Percentiles rank a stretch among this genome's conserved stretches.
These are phyloP conservation scores for Paecilomyces variotii DNA, from an alignment of 2,329 filamentous ascomycete species.

Conservation along the genomic window DNA sequence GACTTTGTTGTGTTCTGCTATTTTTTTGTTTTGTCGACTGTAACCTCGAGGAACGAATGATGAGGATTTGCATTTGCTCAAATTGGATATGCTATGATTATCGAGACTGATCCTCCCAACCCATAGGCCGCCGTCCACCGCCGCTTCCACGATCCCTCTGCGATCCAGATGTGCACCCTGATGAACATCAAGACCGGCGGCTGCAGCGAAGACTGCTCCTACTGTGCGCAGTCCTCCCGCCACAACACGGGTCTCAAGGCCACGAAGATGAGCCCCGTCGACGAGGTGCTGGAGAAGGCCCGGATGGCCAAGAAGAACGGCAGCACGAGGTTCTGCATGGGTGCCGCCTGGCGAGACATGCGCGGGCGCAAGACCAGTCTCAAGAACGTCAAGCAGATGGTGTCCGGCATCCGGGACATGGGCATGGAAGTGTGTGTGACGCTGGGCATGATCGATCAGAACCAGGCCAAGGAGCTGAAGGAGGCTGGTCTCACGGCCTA, in stretches of 20 bases:
- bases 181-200: slow-evolving; percentile 97
- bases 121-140: slow-evolving; percentile 68
- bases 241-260: slow-evolving; percentile 68
- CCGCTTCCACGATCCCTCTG: slow-evolving; percentile 73
- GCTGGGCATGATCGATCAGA: slow-evolving; percentile 78
- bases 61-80: not conserved
- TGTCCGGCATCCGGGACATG: slow-evolving; percentile 68
- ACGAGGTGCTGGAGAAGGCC: slow-evolving; percentile 71
- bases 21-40: slow-evolving; percentile 3
- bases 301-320: slow-evolving; percentile 72
- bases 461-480: slow-evolving; percentile 74
- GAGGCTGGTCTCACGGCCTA: slow-evolving; percentile 81
- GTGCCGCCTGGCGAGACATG: slow-evolving; percentile 91
- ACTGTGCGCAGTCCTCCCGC: slow-evolving; percentile 78
- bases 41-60: not conserved
- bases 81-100: not conserved
- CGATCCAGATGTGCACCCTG: slow-evolving; percentile 85
- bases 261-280: slow-evolving; percentile 68
- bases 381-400: slow-evolving; percentile 79
- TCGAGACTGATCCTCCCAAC: slow-evolving; percentile 6
- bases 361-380: slow-evolving; percentile 76
- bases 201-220: slow-evolving; percentile 86
- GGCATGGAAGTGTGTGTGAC: slow-evolving; percentile 93
- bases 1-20: not conserved
- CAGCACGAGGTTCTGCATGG: slow-evolving; percentile 91